Percentiles rank a stretch among this genome's conserved stretches.
Conservation (phyloP, 2,329 filamentous ascomycete genomes). For the Fusarium irregulare region DNA sequence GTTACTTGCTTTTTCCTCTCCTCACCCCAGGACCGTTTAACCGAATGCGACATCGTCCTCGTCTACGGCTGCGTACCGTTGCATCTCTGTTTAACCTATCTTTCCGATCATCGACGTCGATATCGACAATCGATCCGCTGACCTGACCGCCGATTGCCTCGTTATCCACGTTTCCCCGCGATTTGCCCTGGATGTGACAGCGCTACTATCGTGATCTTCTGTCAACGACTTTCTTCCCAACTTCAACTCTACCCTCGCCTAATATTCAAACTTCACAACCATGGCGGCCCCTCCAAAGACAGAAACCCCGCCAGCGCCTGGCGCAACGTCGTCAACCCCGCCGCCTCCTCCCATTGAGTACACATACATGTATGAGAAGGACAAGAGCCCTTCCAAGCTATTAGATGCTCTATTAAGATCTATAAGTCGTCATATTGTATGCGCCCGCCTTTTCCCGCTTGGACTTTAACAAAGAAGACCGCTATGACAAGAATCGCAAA, state of each 20-base stretch:
- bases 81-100: neutral
- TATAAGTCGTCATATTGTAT: slow-evolving; percentile 77
- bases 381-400: slow-evolving; percentile 75
- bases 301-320: slow-evolving; percentile 39
- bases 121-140: slow-evolving; percentile 28
- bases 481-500: slow-evolving; percentile 4
- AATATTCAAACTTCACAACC: slow-evolving; percentile 6
- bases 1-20: neutral
- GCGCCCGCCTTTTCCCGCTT: slow-evolving; percentile 46
- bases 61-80: slow-evolving; percentile 15
- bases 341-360: slow-evolving; percentile 58
- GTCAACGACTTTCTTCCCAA: slow-evolving; percentile 4
- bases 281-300: slow-evolving; percentile 46
- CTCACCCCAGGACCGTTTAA: neutral
- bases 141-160: slow-evolving; percentile 43
- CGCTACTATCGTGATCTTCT: slow-evolving; percentile 9
- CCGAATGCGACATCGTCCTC: slow-evolving; percentile 35
- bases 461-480: neutral
- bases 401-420: slow-evolving; percentile 76
- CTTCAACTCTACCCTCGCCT: neutral
- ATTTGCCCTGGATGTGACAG: slow-evolving; percentile 40
- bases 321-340: slow-evolving; percentile 37
- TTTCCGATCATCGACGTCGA: slow-evolving; percentile 22
- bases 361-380: slow-evolving; percentile 73
- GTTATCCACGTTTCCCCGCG: slow-evolving; percentile 30